Conservation (phyloP, 116 monocot genomes). For the Papilionanthe hybrid region DNA sequence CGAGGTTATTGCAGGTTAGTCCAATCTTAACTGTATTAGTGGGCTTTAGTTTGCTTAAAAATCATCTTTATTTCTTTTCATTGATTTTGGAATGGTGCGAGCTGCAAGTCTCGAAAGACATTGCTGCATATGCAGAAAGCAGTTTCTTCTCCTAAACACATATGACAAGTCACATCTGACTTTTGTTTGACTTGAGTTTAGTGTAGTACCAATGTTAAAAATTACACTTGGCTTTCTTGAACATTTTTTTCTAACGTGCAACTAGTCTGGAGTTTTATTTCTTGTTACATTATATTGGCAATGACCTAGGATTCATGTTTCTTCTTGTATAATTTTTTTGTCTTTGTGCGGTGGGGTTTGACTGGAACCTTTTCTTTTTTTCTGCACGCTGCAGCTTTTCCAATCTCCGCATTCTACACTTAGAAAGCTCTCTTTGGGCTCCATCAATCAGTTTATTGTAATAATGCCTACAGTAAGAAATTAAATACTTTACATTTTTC, state of each 20-base stretch:
- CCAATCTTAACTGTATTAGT: not conserved
- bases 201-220: not conserved
- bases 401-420: constrained; percentile 73
- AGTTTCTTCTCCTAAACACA: not conserved
- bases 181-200: not conserved
- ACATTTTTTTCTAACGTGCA: not conserved
- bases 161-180: not conserved
- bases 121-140: not conserved
- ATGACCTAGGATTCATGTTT: not conserved
- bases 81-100: not conserved
- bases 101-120: not conserved
- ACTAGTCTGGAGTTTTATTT: not conserved
- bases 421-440: constrained; percentile 79
- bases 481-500: constrained; percentile 6
- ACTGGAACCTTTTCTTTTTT: not conserved
- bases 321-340: not conserved
- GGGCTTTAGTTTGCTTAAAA: not conserved
- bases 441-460: constrained; percentile 91
- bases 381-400: constrained; percentile 61
- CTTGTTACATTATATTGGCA: not conserved
- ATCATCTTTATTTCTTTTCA: not conserved
- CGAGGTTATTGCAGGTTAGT: constrained; percentile 81
- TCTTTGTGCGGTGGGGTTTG: not conserved
- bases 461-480: constrained; percentile 78
- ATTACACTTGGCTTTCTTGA: not conserved